Evolutionary conservation across 148 eudicot genomes (phyloP).

Genomic region (Rhododendron henanense): DNA sequence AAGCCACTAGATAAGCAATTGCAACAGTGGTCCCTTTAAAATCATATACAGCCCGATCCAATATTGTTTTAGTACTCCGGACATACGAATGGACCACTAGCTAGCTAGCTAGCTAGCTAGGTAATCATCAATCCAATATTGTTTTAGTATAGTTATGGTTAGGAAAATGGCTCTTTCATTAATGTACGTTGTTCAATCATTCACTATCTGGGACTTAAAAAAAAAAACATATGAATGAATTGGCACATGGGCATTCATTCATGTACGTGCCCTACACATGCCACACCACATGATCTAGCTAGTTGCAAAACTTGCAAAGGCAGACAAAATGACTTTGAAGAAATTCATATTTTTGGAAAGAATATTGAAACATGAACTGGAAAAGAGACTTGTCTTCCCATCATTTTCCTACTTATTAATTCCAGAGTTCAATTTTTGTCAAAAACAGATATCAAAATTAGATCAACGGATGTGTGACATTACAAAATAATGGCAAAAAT

Average conservation of each 20-base stretch:
- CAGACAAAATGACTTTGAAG: not conserved
- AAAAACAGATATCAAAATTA: not conserved
- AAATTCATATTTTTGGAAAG: not conserved
- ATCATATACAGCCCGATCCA: no score
- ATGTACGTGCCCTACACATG: slow-evolving; percentile 2
- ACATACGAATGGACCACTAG: no score
- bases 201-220: not conserved
- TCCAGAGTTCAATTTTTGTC: not conserved
- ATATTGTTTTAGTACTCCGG: no score
- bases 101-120: no score
- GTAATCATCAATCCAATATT: no score
- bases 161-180: slow-evolving; percentile 4
- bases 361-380: not conserved
- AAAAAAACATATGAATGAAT: not conserved
- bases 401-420: not conserved
- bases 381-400: not conserved
- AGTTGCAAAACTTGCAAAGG: not conserved
- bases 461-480: not conserved
- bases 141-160: not conserved
- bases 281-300: not conserved
- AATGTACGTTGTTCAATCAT: not conserved
- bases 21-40: no score
- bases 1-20: no score
- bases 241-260: not conserved
- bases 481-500: not conserved